Evolutionary conservation across 2,329 filamentous ascomycete species (phyloP).

Genomic region (Colletotrichum costaricense): DNA sequence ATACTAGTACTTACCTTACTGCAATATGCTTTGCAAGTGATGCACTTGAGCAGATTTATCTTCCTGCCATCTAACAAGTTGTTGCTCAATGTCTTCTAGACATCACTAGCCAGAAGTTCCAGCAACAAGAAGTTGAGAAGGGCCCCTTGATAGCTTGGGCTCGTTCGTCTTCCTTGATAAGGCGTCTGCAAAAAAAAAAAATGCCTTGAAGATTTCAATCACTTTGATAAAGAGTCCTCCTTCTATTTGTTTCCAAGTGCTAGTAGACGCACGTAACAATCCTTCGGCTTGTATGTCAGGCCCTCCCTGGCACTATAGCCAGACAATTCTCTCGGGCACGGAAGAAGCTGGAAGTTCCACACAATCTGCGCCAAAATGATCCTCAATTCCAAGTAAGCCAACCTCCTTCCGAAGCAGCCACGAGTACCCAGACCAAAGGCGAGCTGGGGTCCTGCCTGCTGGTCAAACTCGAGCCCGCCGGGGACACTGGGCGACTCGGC

Average conservation of each 20-base stretch:
- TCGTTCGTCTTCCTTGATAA: too few relatives aligned
- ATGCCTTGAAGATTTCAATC: too few relatives aligned
- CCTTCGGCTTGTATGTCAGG: conserved; percentile 31
- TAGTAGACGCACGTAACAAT: conserved; percentile 31
- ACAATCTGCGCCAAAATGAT: conserved; percentile 49
- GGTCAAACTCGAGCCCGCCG: conserved; percentile 41
- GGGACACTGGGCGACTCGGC: conserved; percentile 21
- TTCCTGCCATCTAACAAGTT: too few relatives aligned
- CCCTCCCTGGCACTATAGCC: conserved; percentile 31
- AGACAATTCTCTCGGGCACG: conserved; percentile 39
- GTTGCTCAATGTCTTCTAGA: too few relatives aligned
- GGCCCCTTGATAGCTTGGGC: too few relatives aligned
- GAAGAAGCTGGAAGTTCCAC: conserved; percentile 52
- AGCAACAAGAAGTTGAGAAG: too few relatives aligned
- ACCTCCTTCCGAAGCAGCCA: conserved; percentile 51
- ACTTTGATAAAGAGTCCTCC: too few relatives aligned
- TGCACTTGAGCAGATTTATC: too few relatives aligned
- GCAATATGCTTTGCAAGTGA: too few relatives aligned
- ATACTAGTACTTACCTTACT: too few relatives aligned
- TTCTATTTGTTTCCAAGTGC: background rate
- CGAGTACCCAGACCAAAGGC: conserved; percentile 50
- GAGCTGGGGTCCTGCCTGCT: conserved; percentile 47
- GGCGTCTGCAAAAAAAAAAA: too few relatives aligned
- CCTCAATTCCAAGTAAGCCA: conserved; percentile 50
- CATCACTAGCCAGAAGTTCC: too few relatives aligned